These are phyloP conservation scores for Volutella citrinella DNA, from an alignment of 2,329 filamentous ascomycete species.

Conservation along the genomic window DNA sequence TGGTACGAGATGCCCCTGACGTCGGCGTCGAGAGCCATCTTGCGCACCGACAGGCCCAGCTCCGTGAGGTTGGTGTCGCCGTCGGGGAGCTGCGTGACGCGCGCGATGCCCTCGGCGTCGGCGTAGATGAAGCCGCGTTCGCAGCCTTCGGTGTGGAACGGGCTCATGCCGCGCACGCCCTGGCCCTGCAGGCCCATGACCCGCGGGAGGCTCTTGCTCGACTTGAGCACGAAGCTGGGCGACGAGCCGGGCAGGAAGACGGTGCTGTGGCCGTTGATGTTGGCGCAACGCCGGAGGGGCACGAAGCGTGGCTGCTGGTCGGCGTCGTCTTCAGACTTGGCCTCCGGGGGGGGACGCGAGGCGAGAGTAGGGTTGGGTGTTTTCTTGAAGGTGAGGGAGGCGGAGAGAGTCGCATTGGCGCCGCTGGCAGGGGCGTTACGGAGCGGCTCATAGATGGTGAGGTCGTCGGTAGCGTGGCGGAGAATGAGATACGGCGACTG, in stretches of 20 bases:
- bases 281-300: conserved; percentile 56
- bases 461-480: conserved; percentile 75
- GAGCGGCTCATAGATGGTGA: conserved; percentile 85
- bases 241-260: conserved; percentile 81
- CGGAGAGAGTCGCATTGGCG: conserved; percentile 41
- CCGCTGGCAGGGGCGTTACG: conserved; percentile 41
- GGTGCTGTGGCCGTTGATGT: conserved; percentile 74
- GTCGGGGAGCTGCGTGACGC: conserved; percentile 71
- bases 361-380: conserved; percentile 66
- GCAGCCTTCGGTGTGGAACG: conserved; percentile 74
- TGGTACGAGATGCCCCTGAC: conserved; percentile 76
- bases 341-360: conserved; percentile 48
- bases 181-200: conserved; percentile 70
- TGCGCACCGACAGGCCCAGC: conserved; percentile 71
- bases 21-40: conserved; percentile 67
- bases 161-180: conserved; percentile 67
- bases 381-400: conserved; percentile 73
- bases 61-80: conserved; percentile 65
- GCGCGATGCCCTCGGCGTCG: conserved; percentile 68
- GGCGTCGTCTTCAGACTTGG: conserved; percentile 46
- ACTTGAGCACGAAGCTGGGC: conserved; percentile 79
- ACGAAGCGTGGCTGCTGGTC: conserved; percentile 44
- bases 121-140: conserved; percentile 81
- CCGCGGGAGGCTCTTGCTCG: conserved; percentile 71
- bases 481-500: conserved; percentile 78